phyloP scores from a whole-genome alignment of 176 grass and related monocot genomes.

The Cenchrus fungigraminus region DNA sequence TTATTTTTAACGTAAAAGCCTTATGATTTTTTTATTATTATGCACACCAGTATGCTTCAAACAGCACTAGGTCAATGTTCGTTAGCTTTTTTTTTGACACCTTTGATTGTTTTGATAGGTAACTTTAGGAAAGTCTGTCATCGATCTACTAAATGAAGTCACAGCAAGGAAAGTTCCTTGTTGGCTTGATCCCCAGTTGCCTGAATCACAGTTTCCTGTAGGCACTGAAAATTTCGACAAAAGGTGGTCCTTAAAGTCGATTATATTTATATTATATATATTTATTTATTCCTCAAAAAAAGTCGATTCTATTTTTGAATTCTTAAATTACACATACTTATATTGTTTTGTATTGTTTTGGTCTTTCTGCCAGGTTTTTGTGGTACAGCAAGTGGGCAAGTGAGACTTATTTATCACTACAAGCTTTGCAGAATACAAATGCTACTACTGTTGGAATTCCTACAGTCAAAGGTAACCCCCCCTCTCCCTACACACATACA shows the following conservation, averaged over 20 bases:
- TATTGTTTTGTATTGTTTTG: slow-evolving; percentile 6
- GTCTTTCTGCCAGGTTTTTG: slow-evolving; percentile 60
- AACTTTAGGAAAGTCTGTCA: slow-evolving; percentile 67
- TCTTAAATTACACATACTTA: slow-evolving; percentile 15
- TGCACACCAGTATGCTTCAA: neutral
- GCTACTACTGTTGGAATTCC: slow-evolving; percentile 37
- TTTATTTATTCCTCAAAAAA: neutral
- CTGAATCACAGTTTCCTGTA: slow-evolving; percentile 73
- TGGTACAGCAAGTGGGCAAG: slow-evolving; percentile 76
- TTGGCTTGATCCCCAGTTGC: slow-evolving; percentile 79
- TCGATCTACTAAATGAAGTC: slow-evolving; percentile 60
- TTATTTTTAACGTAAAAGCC: neutral
- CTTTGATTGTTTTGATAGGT: slow-evolving; percentile 53
- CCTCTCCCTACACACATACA: neutral
- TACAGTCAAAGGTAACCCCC: slow-evolving; percentile 45
- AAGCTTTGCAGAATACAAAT: slow-evolving; percentile 40
- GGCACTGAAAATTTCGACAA: slow-evolving; percentile 59
- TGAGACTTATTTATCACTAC: slow-evolving; percentile 50
- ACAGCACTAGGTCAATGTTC: neutral
- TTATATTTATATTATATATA: neutral
- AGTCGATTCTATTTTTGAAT: slow-evolving; percentile 7
- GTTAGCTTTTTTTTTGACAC: slow-evolving; percentile 15
- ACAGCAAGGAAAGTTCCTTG: slow-evolving; percentile 59
- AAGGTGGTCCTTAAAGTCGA: slow-evolving; percentile 53
- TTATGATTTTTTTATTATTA: no score